Percentiles rank a stretch among this genome's conserved stretches.
phyloP scores from a whole-genome alignment of 1,284 basidiomycete genomes.

The Leccinum griseonigrum region DNA sequence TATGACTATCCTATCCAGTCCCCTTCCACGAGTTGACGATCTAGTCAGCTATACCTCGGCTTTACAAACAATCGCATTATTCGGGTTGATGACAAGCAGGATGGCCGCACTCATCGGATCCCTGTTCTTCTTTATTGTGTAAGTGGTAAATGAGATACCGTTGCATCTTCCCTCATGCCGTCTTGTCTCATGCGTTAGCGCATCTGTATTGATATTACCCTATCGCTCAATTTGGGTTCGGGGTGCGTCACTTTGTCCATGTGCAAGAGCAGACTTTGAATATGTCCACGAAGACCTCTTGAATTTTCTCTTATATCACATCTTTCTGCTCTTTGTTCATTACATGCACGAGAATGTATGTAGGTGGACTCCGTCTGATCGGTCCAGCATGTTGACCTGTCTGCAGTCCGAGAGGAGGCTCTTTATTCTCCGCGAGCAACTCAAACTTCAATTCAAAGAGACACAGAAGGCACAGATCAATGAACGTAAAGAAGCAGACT shows the following conservation, averaged over 20 bases:
- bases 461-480: constrained; percentile 85
- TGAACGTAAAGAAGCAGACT: constrained; percentile 77
- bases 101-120: constrained; percentile 64
- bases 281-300: constrained; percentile 46
- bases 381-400: constrained; percentile 1
- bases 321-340: constrained; percentile 55
- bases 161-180: constrained; percentile 1
- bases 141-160: constrained; percentile 26
- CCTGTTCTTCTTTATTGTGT: constrained; percentile 58
- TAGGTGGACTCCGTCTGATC: neutral
- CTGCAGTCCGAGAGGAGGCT: constrained; percentile 54
- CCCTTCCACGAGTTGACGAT: constrained; percentile 3
- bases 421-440: constrained; percentile 62
- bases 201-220: constrained; percentile 55
- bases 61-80: constrained; percentile 73
- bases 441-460: constrained; percentile 76
- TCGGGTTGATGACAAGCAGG: constrained; percentile 71
- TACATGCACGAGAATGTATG: constrained; percentile 50
- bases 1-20: constrained; percentile 38
- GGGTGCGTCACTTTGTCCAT: constrained; percentile 40
- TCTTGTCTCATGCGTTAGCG: constrained; percentile 33
- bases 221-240: constrained; percentile 47
- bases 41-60: constrained; percentile 48
- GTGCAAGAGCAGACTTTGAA: constrained; percentile 7
- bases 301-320: constrained; percentile 66